These are phyloP conservation scores for Alternaria sp. DNA, from an alignment of 2,329 filamentous ascomycete species.

Conservation along the genomic window DNA sequence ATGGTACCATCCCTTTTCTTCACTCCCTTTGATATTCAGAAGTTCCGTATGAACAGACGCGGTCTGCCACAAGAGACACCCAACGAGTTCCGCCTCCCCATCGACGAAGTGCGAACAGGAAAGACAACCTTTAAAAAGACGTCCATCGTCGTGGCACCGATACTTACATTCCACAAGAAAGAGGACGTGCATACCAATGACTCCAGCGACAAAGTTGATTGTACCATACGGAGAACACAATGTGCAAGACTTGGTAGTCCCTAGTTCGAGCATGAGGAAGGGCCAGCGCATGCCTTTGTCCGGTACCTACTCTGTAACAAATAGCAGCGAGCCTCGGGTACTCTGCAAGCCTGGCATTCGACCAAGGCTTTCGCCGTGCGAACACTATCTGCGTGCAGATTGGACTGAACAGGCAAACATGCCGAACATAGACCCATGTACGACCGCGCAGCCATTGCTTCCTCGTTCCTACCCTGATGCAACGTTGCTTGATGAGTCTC, in stretches of 20 bases:
- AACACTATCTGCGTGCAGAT: background rate
- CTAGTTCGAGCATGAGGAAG: background rate
- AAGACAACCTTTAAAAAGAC: background rate
- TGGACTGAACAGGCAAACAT: background rate
- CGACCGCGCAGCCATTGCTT: background rate
- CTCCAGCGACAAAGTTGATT: background rate
- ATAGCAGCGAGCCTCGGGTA: background rate
- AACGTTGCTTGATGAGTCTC: background rate
- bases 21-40: background rate
- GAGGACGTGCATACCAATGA: background rate
- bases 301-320: background rate
- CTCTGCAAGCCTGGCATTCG: background rate
- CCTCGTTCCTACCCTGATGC: background rate
- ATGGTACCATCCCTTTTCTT: background rate
- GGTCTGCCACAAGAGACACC: slow-evolving; percentile 1
- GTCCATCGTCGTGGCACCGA: background rate
- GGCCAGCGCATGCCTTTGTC: background rate
- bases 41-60: slow-evolving; percentile 1
- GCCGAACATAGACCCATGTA: background rate
- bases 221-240: background rate
- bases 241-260: background rate
- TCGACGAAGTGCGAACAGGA: background rate
- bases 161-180: background rate
- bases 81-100: background rate
- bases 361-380: background rate